phyloP scores from a whole-genome alignment of 2,329 filamentous ascomycete species.

The Exophiala spinifera region DNA sequence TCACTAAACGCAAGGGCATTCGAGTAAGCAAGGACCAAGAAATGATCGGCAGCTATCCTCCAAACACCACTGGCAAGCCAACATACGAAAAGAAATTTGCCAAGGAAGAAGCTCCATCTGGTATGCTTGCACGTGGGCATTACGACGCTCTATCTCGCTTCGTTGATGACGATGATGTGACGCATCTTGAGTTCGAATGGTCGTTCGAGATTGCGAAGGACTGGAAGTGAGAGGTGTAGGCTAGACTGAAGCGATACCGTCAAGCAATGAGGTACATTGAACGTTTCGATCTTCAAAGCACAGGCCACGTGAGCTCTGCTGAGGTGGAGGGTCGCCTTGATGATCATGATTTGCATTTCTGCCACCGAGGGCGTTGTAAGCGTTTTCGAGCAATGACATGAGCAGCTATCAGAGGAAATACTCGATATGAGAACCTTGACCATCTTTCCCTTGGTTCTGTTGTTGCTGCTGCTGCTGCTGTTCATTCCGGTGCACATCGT shows the following conservation, averaged over 20 bases:
- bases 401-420: conserved; percentile 56
- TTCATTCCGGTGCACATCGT: conserved; percentile 80
- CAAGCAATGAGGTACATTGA: background rate
- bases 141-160: conserved; percentile 90
- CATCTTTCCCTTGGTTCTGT: conserved; percentile 52
- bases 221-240: conserved; percentile 60
- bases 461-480: conserved; percentile 64
- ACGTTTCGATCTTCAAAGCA: background rate
- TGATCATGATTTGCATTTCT: background rate
- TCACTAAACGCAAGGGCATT: conserved; percentile 85
- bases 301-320: background rate
- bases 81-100: conserved; percentile 77
- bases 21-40: conserved; percentile 89
- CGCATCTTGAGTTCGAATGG: conserved; percentile 91
- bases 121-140: conserved; percentile 84
- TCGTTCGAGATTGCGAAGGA: conserved; percentile 95
- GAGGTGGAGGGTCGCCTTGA: background rate
- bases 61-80: conserved; percentile 83
- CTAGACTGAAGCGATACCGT: background rate
- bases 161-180: conserved; percentile 89
- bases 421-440: conserved; percentile 68
- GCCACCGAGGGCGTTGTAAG: background rate
- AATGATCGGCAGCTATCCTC: conserved; percentile 97
- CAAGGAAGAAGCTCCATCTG: conserved; percentile 87
- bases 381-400: conserved; percentile 1